Percentiles rank a stretch among this genome's conserved stretches.
Conservation (phyloP, 495 filamentous ascomycete species). For the Parathielavia appendiculata region DNA sequence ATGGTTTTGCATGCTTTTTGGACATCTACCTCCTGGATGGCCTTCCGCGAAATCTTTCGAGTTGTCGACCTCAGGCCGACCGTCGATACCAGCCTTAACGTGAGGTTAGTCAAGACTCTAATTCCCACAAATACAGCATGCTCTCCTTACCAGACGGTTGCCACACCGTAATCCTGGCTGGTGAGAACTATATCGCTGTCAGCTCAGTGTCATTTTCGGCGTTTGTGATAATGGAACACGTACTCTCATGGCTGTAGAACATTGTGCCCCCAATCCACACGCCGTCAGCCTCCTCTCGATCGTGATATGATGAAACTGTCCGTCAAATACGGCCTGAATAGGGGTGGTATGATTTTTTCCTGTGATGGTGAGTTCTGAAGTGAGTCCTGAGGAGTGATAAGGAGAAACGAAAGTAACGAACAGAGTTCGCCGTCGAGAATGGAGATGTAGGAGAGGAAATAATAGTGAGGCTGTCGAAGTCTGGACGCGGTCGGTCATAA, state of each 20-base stretch:
- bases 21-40: slow-evolving; percentile 83
- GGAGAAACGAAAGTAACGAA: background rate
- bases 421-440: background rate
- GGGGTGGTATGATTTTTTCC: background rate
- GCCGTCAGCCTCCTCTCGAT: background rate
- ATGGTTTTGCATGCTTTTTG: slow-evolving; percentile 83
- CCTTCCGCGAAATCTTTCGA: slow-evolving; percentile 74
- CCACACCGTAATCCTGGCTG: slow-evolving; percentile 80
- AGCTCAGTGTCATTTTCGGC: slow-evolving; percentile 5
- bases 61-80: slow-evolving; percentile 63
- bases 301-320: background rate
- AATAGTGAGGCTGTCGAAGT: background rate
- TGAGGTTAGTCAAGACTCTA: background rate
- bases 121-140: background rate
- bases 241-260: slow-evolving; percentile 94
- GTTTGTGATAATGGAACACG: background rate
- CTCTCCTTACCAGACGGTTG: slow-evolving; percentile 77
- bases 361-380: background rate
- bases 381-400: background rate
- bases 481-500: background rate
- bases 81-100: slow-evolving; percentile 80
- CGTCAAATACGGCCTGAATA: background rate
- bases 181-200: slow-evolving; percentile 63
- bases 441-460: background rate
- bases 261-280: slow-evolving; percentile 39